Evolutionary conservation across 345 rosid genomes (phyloP).

Genomic region (Gynandropsis gynandra): DNA sequence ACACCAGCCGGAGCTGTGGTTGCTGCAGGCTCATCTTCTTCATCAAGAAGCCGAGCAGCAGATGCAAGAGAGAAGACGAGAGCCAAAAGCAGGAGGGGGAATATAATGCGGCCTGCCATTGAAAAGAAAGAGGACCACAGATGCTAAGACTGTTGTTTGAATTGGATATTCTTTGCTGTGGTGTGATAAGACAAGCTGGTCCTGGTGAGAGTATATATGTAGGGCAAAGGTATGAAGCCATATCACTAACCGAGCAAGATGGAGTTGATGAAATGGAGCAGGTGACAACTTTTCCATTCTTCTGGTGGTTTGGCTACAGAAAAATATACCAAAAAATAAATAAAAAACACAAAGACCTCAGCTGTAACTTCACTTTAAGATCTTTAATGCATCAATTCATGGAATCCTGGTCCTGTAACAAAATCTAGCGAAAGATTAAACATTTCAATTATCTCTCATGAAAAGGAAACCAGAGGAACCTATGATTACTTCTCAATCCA

Average conservation of each 20-base stretch:
- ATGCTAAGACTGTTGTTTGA: slow-evolving; percentile 17
- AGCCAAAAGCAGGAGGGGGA: slow-evolving; percentile 26
- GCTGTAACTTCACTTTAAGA: slow-evolving; percentile 10
- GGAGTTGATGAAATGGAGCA: slow-evolving; percentile 36
- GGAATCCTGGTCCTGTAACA: not conserved
- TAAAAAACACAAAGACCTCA: not conserved
- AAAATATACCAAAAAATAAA: not conserved
- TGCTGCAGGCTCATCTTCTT: slow-evolving; percentile 28
- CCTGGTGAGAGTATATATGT: slow-evolving; percentile 8
- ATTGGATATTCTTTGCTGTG: slow-evolving; percentile 12
- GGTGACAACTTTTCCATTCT: slow-evolving; percentile 24
- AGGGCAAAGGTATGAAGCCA: not conserved
- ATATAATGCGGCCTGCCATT: slow-evolving; percentile 30
- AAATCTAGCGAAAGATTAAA: slow-evolving; percentile 8
- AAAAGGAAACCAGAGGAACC: no score
- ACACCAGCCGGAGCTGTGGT: no score
- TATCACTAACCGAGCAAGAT: slow-evolving; percentile 6
- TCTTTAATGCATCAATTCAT: slow-evolving; percentile 6
- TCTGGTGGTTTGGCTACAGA: slow-evolving; percentile 29
- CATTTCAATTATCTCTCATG: slow-evolving; percentile 1
- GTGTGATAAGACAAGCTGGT: slow-evolving; percentile 14
- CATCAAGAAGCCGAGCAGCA: slow-evolving; percentile 33
- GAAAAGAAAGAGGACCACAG: slow-evolving; percentile 20
- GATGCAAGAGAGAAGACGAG: slow-evolving; percentile 24
- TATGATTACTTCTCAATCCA: not conserved